Conservation (phyloP, 2,329 filamentous ascomycete species). For the Fusarium begoniae region DNA sequence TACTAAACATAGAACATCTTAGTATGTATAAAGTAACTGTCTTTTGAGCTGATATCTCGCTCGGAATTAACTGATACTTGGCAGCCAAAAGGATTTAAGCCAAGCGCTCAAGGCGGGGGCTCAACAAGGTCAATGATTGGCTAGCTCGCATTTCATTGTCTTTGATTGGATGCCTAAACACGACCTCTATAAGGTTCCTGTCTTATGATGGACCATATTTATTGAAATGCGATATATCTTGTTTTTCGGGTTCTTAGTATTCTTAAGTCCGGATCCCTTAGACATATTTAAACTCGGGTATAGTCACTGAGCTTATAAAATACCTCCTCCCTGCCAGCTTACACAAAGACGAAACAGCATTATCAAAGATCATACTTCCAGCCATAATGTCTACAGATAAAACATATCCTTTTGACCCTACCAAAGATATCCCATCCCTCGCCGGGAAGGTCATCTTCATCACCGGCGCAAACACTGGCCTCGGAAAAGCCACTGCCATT, state of each 20-base stretch:
- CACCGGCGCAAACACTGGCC: background rate
- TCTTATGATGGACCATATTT: fast-evolving
- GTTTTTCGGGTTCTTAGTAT: background rate
- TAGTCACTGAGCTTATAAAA: background rate
- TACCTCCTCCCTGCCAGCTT: too few relatives aligned
- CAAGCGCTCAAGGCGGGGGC: background rate
- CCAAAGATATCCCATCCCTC: background rate
- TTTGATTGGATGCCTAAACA: background rate
- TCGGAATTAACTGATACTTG: background rate
- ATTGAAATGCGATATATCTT: too few relatives aligned
- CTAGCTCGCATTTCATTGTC: background rate
- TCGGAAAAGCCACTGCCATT: background rate
- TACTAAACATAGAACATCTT: fast-evolving
- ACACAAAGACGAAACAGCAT: background rate
- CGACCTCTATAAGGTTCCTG: fast-evolving
- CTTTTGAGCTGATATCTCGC: background rate
- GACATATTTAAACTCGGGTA: background rate
- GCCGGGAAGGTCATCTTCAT: background rate
- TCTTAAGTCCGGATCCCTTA: fast-evolving
- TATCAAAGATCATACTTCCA: background rate
- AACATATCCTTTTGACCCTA: fast-evolving
- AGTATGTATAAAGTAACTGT: fast-evolving
- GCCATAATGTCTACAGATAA: fast-evolving
- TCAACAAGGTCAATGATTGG: background rate
- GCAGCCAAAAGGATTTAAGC: background rate